A percentile compares a stretch with the other conserved stretches of the same genome.
These are phyloP conservation scores for Myxozyma monticola DNA, from an alignment of 805 yeast genomes.

Conservation along the genomic window DNA sequence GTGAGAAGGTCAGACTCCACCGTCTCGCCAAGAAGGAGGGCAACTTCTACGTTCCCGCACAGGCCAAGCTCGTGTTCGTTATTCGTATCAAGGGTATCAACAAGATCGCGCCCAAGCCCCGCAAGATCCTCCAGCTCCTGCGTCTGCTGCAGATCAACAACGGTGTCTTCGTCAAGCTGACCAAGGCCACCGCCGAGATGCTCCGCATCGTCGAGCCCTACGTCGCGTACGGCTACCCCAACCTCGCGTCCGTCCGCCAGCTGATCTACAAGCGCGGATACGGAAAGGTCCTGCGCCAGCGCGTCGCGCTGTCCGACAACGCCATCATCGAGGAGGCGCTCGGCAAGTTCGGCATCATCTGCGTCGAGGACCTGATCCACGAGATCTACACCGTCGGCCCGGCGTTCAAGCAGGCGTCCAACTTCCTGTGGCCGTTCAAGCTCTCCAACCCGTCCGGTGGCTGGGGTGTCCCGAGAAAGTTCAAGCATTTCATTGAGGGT, in stretches of 20 bases:
- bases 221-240: constrained; percentile 81
- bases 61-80: constrained; percentile 66
- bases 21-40: constrained; percentile 93
- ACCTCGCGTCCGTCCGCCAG: constrained; percentile 68
- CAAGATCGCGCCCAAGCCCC: constrained; percentile 80
- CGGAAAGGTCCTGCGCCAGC: constrained; percentile 80
- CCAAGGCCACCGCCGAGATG: constrained; percentile 78
- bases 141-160: constrained; percentile 78
- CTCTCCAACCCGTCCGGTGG: constrained; percentile 81
- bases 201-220: constrained; percentile 78
- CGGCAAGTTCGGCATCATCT: constrained; percentile 73
- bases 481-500: constrained; percentile 82
- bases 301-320: constrained; percentile 70
- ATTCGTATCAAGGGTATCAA: constrained; percentile 77
- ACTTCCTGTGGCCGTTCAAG: constrained; percentile 85
- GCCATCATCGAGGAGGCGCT: constrained; percentile 66
- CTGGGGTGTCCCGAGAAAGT: constrained; percentile 77
- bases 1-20: constrained; percentile 73
- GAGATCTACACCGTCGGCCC: constrained; percentile 83
- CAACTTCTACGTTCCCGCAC: constrained; percentile 83
- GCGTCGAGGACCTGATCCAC: constrained; percentile 76
- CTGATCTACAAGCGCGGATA: constrained; percentile 80
- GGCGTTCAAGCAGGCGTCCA: constrained; percentile 81
- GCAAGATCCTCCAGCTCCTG: constrained; percentile 75
- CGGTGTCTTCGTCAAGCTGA: constrained; percentile 74